Evolutionary conservation across 2,329 filamentous ascomycete species (phyloP), one percentile per base, ranked within the genome.

Genomic region (Thielaviopsis musarum): DNA sequence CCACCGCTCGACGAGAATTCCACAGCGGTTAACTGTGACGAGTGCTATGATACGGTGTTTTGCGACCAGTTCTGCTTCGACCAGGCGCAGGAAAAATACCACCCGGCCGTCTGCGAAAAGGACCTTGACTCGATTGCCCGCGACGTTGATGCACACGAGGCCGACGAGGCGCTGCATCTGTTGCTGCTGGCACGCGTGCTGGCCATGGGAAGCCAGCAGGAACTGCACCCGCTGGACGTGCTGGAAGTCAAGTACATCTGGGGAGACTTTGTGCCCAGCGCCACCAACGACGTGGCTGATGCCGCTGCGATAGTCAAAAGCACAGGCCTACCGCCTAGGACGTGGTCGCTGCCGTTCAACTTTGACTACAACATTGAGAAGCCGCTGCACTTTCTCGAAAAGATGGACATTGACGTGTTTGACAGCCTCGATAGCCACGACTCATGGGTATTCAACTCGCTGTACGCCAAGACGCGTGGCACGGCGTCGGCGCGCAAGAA

Each of bases 381-480:
- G 2, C 87, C 88, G 0, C 76, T 91, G 5, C 85, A 91, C 67
- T 77, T 91, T 34, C 77, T 93, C 17, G 86, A 91, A 69, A 89
- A 88, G 70, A 89, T 93, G 84, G 86, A 90, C 64, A 75, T 91
- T 59, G 84, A 91, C 67, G 83, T 90, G 57, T 91, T 85, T 68
- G 75, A 74, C 15, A 72, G 72, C 0, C 69, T 83, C 3, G 71
- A 72, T 9, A 70, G 74, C 24, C 84, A 87, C 68, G 87, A 91
- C 65, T 71, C 86, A 6, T 93, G 88, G 88, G 79, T 96, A 17
- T 79, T 95, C 67, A 95, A 97, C 71, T 95, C 90, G 0, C 77
- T 96, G 5, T 95, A 91, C 69, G 83, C 87, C 64, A 97, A 97
- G 69, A 95, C 96, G 70, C 82, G 93, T 24, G 93, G 89, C 57